Percentiles rank a stretch among this genome's conserved stretches.
phyloP scores from a whole-genome alignment of 345 rosid species.

The Brassica cretica region DNA sequence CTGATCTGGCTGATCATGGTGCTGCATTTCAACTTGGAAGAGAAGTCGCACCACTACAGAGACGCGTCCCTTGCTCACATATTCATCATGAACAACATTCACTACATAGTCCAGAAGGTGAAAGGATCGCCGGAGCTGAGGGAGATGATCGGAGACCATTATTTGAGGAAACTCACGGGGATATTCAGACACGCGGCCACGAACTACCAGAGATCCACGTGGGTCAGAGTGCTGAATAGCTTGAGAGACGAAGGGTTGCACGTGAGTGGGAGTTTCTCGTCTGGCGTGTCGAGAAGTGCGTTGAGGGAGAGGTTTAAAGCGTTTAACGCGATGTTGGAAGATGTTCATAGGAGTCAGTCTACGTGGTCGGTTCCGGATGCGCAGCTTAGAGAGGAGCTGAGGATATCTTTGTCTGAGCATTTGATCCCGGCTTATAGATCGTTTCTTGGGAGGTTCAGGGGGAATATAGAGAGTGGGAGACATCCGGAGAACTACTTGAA shows the following conservation, averaged over 20 bases:
- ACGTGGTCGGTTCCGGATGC: conserved; percentile 79
- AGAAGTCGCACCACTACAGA: conserved; percentile 76
- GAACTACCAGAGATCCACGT: conserved; percentile 83
- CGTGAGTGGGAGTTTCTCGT: conserved; percentile 80
- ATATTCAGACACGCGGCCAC: conserved; percentile 74
- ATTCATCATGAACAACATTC: conserved; percentile 93
- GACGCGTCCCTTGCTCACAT: conserved; percentile 70
- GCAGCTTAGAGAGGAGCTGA: conserved; percentile 88
- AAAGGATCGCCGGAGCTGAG: conserved; percentile 79
- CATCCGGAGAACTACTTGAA: conserved; percentile 95
- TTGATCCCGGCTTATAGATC: conserved; percentile 92
- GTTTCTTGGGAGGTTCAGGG: conserved; percentile 86
- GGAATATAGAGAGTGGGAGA: conserved; percentile 86
- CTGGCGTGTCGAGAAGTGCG: conserved; percentile 80
- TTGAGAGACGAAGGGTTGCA: conserved; percentile 92
- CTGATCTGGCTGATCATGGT: conserved; percentile 88
- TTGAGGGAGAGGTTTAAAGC: conserved; percentile 85
- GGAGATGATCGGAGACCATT: conserved; percentile 92
- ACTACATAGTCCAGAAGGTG: conserved; percentile 83
- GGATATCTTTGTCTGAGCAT: conserved; percentile 82
- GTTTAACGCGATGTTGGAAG: conserved; percentile 90
- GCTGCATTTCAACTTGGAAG: conserved; percentile 83
- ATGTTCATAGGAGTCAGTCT: conserved; percentile 79
- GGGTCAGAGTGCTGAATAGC: conserved; percentile 78
- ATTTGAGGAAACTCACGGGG: conserved; percentile 68